phyloP scores from a whole-genome alignment of 345 rosid species.

The Salix brachista region DNA sequence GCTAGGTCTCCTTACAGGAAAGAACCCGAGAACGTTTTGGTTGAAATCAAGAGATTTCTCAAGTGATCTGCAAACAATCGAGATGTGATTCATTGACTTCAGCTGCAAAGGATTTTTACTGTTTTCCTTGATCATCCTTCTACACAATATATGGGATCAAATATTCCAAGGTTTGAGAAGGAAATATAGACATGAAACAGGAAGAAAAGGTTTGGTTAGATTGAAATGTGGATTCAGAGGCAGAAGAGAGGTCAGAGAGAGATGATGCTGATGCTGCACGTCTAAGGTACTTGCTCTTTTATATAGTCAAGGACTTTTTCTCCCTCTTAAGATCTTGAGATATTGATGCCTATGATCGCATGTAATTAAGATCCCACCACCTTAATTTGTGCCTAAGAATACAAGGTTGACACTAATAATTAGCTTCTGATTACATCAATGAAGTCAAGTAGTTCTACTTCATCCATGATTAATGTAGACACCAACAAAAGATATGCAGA shows the following conservation, averaged over 20 bases:
- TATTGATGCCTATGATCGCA: too few relatives aligned
- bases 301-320: not conserved
- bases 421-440: too few relatives aligned
- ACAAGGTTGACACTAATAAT: too few relatives aligned
- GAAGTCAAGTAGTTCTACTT: too few relatives aligned
- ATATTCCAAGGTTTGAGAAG: not conserved
- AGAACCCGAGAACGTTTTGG: constrained; percentile 63
- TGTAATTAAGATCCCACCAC: too few relatives aligned
- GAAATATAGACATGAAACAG: not conserved
- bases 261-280: not conserved
- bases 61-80: constrained; percentile 59
- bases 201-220: not conserved
- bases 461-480: too few relatives aligned
- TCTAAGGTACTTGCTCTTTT: not conserved
- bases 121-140: constrained; percentile 37
- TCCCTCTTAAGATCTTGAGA: not conserved
- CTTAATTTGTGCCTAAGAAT: too few relatives aligned
- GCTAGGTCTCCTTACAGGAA: constrained; percentile 59
- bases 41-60: constrained; percentile 61
- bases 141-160: not conserved
- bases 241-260: too few relatives aligned
- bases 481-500: too few relatives aligned
- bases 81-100: constrained; percentile 70
- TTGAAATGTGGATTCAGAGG: too few relatives aligned
- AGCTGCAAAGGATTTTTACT: constrained; percentile 54